Evolutionary conservation across 169 alveolate species (phyloP), one percentile per base, ranked within the genome.

Genomic region (Babesia sp.): DNA sequence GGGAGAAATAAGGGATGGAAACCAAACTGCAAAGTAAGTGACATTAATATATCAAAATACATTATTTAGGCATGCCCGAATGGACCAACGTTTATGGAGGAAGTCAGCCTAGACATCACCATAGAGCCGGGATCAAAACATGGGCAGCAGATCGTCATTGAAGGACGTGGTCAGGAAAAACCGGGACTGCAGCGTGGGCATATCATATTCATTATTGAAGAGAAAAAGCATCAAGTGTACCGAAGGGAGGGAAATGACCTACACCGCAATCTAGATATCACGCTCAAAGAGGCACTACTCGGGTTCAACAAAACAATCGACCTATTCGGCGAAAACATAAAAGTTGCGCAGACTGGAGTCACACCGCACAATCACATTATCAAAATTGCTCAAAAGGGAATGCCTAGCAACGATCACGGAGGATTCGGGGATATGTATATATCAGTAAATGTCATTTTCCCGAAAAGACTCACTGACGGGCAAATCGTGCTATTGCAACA

Each of bases 1-100:
- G 95, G 91, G 56, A 74, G 93, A 44, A 82, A 78, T 34, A 87
- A 90, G 46, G 95, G 93, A n/a, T 91, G 94, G 94, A 83, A 87
- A 22, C 58, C 59, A 26, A 87, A 85, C 45, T 91, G 95, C 64
- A 44, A 76, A 56, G 89, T 81, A 55, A 45, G 67, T 24, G 3
- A 5, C 6, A 48, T 48, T 48, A 48, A 48, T 48, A 8, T 20
- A 14, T 14, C 12, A 48, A 9, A 8, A 39, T 39, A 39, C 56
- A 6, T 6, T 20, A 16, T 50, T 36, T 53, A 81, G 85, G 91
- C 70, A 39, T 87, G 93, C 56, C 93, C 93, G 20, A 67, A 84
- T 37, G 93, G 93, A 24, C 93, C 93, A 16, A 75, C 85, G 2
- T 51, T 34, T 60, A 46, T 39, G 36, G 89, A 81, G 56, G 64